Conservation (phyloP, 768 basidiomycete genomes). For the Goffeauzyma gilvescens region DNA sequence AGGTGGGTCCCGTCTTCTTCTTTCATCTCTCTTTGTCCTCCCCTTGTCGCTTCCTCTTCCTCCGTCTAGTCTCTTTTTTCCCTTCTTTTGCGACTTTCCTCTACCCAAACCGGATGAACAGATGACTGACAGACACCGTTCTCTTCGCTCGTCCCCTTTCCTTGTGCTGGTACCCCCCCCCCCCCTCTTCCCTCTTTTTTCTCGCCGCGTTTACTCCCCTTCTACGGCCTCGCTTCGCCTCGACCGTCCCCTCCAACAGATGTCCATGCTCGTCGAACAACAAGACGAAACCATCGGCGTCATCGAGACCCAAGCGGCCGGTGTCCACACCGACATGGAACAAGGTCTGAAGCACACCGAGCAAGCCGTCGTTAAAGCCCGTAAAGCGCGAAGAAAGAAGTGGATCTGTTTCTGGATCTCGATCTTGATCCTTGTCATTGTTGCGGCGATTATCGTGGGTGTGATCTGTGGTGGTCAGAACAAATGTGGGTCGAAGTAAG, state of each 20-base stretch:
- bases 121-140: too few species aligned
- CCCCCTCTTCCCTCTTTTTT: too few species aligned
- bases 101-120: too few species aligned
- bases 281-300: slow-evolving; percentile 55
- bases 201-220: too few species aligned
- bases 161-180: too few species aligned
- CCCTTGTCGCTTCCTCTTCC: background rate
- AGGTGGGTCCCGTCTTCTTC: slow-evolving; percentile 36
- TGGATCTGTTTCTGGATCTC: slow-evolving; percentile 57
- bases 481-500: too few species aligned
- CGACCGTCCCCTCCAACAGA: slow-evolving; percentile 39
- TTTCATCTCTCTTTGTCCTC: background rate
- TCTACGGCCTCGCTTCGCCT: too few species aligned
- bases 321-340: slow-evolving; percentile 50
- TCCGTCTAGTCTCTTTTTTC: background rate
- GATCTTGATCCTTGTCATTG: slow-evolving; percentile 3
- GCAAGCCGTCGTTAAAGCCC: slow-evolving; percentile 68
- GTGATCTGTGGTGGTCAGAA: slow-evolving; percentile 3
- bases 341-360: slow-evolving; percentile 60
- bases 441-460: slow-evolving; percentile 5
- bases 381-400: slow-evolving; percentile 78
- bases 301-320: slow-evolving; percentile 45
- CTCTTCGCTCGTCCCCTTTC: too few species aligned
- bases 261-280: slow-evolving; percentile 57
- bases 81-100: background rate